Conservation (phyloP, 495 filamentous ascomycete species). For the Elaphomyces granulatus region DNA sequence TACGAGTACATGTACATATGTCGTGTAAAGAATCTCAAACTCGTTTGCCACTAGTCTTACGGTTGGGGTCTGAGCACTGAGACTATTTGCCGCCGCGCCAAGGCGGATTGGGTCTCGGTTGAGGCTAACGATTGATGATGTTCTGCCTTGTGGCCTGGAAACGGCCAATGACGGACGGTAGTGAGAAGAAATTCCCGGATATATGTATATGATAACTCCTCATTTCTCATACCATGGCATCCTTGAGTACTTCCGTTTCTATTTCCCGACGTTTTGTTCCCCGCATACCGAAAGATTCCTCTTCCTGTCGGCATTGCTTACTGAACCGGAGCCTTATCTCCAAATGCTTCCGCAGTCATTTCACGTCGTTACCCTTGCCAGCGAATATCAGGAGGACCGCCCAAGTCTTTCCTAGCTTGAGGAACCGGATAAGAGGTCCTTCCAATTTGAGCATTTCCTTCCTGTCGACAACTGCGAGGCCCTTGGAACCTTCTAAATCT, state of each 20-base stretch:
- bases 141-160: no score
- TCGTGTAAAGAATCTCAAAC: no score
- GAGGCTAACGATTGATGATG: no score
- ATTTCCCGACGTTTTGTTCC: constrained; percentile 28
- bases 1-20: no score
- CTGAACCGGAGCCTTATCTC: constrained; percentile 20
- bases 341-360: constrained; percentile 23
- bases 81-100: no score
- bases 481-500: constrained; percentile 17
- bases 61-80: no score
- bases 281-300: constrained; percentile 39
- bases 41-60: no score
- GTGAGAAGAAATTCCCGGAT: no score
- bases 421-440: background rate
- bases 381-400: no score
- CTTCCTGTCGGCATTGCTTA: constrained; percentile 52
- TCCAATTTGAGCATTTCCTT: background rate
- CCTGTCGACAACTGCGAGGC: constrained; percentile 12
- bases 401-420: no score
- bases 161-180: no score
- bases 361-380: constrained; percentile 15
- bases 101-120: no score
- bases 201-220: constrained; percentile 1
- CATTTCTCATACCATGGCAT: constrained; percentile 22
- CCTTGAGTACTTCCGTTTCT: constrained; percentile 18